phyloP scores from a whole-genome alignment of 371 early-diverging fungal species.

The Mucor lusitanicus region DNA sequence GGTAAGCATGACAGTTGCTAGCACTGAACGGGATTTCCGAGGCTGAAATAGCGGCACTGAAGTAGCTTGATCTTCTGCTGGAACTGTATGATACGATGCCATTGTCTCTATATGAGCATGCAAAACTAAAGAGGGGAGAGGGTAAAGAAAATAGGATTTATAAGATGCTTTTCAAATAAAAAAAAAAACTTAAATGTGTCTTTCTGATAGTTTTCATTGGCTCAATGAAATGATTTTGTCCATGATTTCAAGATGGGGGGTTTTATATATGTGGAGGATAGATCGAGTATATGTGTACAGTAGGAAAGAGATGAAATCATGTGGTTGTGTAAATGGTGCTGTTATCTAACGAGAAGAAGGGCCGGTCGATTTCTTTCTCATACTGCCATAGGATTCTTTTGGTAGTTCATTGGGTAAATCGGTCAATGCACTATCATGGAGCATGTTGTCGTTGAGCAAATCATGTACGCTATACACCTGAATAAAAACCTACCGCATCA shows the following conservation, averaged over 20 bases:
- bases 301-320: neutral
- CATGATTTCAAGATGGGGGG: neutral
- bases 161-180: neutral
- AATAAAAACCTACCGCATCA: slow-evolving; percentile 21
- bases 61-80: slow-evolving; percentile 18
- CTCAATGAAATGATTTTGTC: neutral
- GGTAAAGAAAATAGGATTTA: neutral
- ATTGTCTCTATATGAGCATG: slow-evolving; percentile 4
- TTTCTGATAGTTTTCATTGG: neutral
- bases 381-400: slow-evolving; percentile 12
- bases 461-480: neutral
- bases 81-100: slow-evolving; percentile 36
- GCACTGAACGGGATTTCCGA: slow-evolving; percentile 23
- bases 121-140: neutral
- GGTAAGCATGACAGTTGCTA: slow-evolving; percentile 48
- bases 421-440: slow-evolving; percentile 7
- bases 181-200: neutral
- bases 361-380: slow-evolving; percentile 6
- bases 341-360: slow-evolving; percentile 1
- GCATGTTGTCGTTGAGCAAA: neutral
- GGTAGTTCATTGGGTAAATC: slow-evolving; percentile 21
- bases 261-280: neutral
- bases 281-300: neutral
- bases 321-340: neutral
- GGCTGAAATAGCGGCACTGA: slow-evolving; percentile 12